phyloP scores from a whole-genome alignment of 2,329 filamentous ascomycete species.

The Arthrobotrys iridis region DNA sequence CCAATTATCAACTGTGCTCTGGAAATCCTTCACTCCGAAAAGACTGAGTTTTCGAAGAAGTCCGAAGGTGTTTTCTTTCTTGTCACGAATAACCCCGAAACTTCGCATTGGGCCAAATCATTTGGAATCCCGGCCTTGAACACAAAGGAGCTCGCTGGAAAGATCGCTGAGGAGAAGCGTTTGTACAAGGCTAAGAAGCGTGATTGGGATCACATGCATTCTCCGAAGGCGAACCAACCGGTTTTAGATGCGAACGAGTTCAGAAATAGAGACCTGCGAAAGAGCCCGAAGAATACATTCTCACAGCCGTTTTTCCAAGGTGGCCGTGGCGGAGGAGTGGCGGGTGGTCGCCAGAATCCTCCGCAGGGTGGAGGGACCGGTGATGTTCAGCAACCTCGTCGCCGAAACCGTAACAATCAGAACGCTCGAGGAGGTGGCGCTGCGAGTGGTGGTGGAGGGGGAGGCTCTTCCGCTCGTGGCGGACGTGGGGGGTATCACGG shows the following conservation, averaged over 20 bases:
- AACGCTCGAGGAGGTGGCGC: constrained; percentile 32
- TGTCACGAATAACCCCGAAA: constrained; percentile 57
- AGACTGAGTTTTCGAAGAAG: constrained; percentile 31
- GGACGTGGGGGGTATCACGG: constrained; percentile 43
- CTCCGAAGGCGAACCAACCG: constrained; percentile 30
- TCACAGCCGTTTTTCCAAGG: constrained; percentile 28
- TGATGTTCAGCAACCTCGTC: constrained; percentile 35
- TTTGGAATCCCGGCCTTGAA: constrained; percentile 55
- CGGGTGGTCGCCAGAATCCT: constrained; percentile 16
- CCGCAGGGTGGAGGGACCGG: not conserved
- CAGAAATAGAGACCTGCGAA: constrained; percentile 38
- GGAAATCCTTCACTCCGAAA: constrained; percentile 51
- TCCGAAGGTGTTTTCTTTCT: constrained; percentile 55
- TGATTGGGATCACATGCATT: constrained; percentile 55
- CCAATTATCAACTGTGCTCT: constrained; percentile 58
- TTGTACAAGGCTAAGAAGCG: constrained; percentile 56
- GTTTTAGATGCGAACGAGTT: constrained; percentile 49
- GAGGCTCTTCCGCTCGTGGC: constrained; percentile 10
- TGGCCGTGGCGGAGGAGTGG: constrained; percentile 9
- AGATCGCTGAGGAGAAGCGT: constrained; percentile 56
- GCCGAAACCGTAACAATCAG: constrained; percentile 48
- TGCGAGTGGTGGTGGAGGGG: not conserved
- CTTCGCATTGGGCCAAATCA: constrained; percentile 56
- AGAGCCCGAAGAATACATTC: constrained; percentile 28
- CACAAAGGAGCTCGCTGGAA: constrained; percentile 53